Conservation (phyloP, 2,329 filamentous ascomycete genomes). For the Rutstroemia sp. region DNA sequence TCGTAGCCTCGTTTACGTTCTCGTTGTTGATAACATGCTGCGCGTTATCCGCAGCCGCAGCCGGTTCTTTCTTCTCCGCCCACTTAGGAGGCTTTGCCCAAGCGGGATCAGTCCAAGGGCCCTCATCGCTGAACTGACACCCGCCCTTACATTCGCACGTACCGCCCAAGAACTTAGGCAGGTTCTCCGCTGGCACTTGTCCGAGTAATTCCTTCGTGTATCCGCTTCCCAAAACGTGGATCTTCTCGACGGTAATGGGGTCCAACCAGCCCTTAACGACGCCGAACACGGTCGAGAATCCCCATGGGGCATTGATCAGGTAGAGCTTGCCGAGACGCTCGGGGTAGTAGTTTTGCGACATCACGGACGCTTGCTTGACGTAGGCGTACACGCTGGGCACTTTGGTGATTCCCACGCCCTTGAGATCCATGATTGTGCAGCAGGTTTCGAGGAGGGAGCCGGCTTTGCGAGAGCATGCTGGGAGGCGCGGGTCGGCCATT, state of each 20-base stretch:
- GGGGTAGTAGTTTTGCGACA: constrained; percentile 99
- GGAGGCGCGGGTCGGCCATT: constrained; percentile 83
- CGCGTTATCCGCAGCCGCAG: constrained; percentile 38
- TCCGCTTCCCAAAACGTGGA: constrained; percentile 73
- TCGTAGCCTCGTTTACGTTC: constrained; percentile 18
- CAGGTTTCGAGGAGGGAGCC: constrained; percentile 91
- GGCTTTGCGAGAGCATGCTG: constrained; percentile 88
- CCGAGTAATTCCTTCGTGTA: constrained; percentile 80
- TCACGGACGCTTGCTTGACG: constrained; percentile 72
- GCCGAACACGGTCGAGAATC: constrained; percentile 78
- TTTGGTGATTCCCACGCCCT: constrained; percentile 81
- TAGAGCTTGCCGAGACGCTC: constrained; percentile 94
- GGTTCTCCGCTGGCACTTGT: constrained; percentile 83
- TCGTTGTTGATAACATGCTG: constrained; percentile 33
- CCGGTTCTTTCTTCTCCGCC: constrained; percentile 16
- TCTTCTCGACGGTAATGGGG: constrained; percentile 94
- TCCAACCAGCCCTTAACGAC: constrained; percentile 92
- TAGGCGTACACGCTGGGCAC: constrained; percentile 82
- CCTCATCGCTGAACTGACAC: constrained; percentile 79
- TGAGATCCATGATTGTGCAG: constrained; percentile 97
- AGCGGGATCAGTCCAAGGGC: constrained; percentile 75
- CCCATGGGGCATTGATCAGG: constrained; percentile 97
- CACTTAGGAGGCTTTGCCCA: constrained; percentile 61
- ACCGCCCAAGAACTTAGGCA: constrained; percentile 82
- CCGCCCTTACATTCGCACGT: constrained; percentile 74